These are phyloP conservation scores for Fusarium keratoplasticum DNA, from an alignment of 2,329 filamentous ascomycete genomes.

Conservation along the genomic window DNA sequence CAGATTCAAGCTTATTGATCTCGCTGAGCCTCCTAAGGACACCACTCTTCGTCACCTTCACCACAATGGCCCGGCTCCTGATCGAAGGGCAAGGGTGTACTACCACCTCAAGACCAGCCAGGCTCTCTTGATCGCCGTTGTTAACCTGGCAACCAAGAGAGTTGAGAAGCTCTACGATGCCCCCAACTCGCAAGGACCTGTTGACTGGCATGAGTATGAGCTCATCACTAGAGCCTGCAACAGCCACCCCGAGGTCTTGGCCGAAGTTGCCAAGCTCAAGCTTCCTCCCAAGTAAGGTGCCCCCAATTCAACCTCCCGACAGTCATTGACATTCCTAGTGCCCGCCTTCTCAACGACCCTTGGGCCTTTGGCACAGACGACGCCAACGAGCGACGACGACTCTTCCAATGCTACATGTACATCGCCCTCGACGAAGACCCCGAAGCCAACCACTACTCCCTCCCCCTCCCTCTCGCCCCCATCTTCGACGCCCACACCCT, in stretches of 20 bases:
- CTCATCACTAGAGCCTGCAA: constrained; percentile 9
- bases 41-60: constrained; percentile 5
- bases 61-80: constrained; percentile 4
- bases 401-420: constrained; percentile 38
- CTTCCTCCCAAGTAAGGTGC: constrained; percentile 17
- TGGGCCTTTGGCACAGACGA: constrained; percentile 21
- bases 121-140: constrained; percentile 12
- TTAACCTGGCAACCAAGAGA: constrained; percentile 7
- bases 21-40: constrained; percentile 16
- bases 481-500: constrained; percentile 30
- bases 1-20: constrained; percentile 20
- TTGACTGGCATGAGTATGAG: constrained; percentile 23
- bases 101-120: constrained; percentile 16
- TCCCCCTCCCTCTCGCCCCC: constrained; percentile 26
- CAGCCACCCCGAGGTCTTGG: constrained; percentile 20
- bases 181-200: constrained; percentile 17
- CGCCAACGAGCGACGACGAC: constrained; percentile 10
- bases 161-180: constrained; percentile 8
- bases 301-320: neutral
- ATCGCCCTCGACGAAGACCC: constrained; percentile 13
- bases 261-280: constrained; percentile 30
- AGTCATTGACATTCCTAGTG: neutral
- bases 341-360: constrained; percentile 14
- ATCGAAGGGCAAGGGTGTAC: constrained; percentile 18
- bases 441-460: constrained; percentile 31